phyloP scores from a whole-genome alignment of 202 grass and related monocot genomes.

The Digitaria exilis region DNA sequence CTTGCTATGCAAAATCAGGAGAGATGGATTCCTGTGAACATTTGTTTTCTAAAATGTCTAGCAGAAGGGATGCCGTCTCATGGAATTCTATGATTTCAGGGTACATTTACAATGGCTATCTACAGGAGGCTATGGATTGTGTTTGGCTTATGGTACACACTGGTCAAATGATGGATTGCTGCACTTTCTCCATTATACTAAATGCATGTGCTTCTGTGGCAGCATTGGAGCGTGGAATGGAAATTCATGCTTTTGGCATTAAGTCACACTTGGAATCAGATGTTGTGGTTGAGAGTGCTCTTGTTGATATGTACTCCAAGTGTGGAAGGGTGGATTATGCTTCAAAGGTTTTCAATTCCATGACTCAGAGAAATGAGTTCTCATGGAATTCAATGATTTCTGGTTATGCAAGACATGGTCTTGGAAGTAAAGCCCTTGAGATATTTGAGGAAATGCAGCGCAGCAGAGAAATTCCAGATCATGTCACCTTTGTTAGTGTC shows the following conservation, averaged over 20 bases:
- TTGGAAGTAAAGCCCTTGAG: constrained; percentile 66
- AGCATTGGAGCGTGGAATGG: constrained; percentile 75
- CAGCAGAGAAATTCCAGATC: constrained; percentile 48
- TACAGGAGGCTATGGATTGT: constrained; percentile 78
- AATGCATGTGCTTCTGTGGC: constrained; percentile 75
- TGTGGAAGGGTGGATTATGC: constrained; percentile 85
- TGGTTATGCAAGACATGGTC: constrained; percentile 73
- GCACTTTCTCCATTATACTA: constrained; percentile 72
- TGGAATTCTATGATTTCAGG: constrained; percentile 87
- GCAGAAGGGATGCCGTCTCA: constrained; percentile 66
- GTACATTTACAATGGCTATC: constrained; percentile 72
- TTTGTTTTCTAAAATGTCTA: constrained; percentile 63
- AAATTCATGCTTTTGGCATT: constrained; percentile 80
- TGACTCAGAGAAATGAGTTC: constrained; percentile 69
- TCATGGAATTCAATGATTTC: constrained; percentile 95
- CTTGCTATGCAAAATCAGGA: constrained; percentile 81
- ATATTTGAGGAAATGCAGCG: constrained; percentile 72
- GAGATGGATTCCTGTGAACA: constrained; percentile 59
- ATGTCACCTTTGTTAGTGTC: constrained; percentile 75
- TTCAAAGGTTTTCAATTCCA: constrained; percentile 70
- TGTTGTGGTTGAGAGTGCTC: constrained; percentile 71
- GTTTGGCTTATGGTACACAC: constrained; percentile 73
- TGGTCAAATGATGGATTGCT: constrained; percentile 64
- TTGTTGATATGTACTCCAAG: constrained; percentile 88
- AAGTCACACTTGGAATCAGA: constrained; percentile 63